phyloP scores from a whole-genome alignment of 345 rosid genomes.

The Salix suchowensis region DNA sequence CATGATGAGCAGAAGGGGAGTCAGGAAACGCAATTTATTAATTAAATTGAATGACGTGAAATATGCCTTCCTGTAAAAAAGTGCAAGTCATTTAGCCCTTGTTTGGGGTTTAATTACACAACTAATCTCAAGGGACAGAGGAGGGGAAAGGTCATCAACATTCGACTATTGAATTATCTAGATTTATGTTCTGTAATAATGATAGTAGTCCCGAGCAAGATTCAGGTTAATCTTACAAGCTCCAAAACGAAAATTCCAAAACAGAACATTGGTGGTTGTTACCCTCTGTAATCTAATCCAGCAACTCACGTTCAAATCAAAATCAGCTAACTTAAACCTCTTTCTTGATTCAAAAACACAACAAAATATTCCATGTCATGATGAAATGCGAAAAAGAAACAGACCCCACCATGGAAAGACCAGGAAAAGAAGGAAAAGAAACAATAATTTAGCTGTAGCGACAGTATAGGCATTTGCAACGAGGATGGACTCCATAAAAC shows the following conservation, averaged over 20 bases:
- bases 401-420: slow-evolving; percentile 34
- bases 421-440: slow-evolving; percentile 5
- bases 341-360: slow-evolving; percentile 10
- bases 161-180: neutral
- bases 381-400: slow-evolving; percentile 3
- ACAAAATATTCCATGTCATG: neutral
- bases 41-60: neutral
- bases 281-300: slow-evolving; percentile 15
- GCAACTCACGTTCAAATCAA: slow-evolving; percentile 24
- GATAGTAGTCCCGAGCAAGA: neutral
- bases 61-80: neutral
- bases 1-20: neutral
- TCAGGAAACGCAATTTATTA: neutral
- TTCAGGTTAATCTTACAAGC: neutral
- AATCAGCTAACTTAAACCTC: slow-evolving; percentile 1
- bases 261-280: slow-evolving; percentile 22
- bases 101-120: neutral
- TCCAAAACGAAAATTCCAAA: slow-evolving; percentile 21
- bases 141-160: neutral
- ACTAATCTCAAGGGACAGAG: neutral
- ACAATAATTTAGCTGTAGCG: slow-evolving; percentile 22
- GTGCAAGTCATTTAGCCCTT: neutral
- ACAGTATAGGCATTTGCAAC: slow-evolving; percentile 24
- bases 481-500: slow-evolving; percentile 39
- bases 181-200: neutral